Evolutionary conservation across 768 basidiomycete species (phyloP), one percentile per base, ranked within the genome.

Genomic region (Boletus eberwhitei): DNA sequence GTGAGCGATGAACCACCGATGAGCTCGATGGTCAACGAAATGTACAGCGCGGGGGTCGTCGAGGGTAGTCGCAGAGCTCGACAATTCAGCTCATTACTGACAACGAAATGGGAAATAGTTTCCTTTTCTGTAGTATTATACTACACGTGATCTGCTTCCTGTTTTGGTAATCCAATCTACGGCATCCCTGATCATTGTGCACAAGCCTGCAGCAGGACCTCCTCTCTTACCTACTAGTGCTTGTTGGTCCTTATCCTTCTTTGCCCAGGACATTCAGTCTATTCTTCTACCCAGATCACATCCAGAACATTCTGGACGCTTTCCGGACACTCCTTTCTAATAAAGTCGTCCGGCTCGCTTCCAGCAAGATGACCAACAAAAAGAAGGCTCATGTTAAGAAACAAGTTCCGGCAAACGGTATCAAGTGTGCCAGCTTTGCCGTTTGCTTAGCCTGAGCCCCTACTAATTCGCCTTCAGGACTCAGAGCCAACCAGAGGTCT

Each of bases 301-400:
- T 31, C 13, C 14, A 14, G n/a, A 24, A 9, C 52, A 52, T 38
- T 52, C 55, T 63, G 58, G 51, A 52, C 45, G 24, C 49, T 44
- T 32, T 64, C 39, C 48, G 40, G 44, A 32, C 42, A 0, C 50
- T 57, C 2, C 4, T 63, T 31, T 3, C 47, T 22, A 11, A 46
- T 6, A 54, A 45, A 40, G 9, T 42, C 34, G 34, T 47, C 21
- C 42, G 42, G 12, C 37, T 46, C 22, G 32, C 34, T 31, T 50
- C 26, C 39, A 19, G 42, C 21, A 64, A 52, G 54, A 70, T 72
- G 70, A 57, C 66, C 4, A 73, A 66, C 58, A 71, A 66, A 59
- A 71, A 71, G 59, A 70, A 64, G 53, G 38, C 53, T 17, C 64
- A 63, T 12, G 59, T 62, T 5, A 70, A 58, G 63, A 73, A 68